Conservation (phyloP, 257 asterid species). For the Nicotiana noctiflora region DNA sequence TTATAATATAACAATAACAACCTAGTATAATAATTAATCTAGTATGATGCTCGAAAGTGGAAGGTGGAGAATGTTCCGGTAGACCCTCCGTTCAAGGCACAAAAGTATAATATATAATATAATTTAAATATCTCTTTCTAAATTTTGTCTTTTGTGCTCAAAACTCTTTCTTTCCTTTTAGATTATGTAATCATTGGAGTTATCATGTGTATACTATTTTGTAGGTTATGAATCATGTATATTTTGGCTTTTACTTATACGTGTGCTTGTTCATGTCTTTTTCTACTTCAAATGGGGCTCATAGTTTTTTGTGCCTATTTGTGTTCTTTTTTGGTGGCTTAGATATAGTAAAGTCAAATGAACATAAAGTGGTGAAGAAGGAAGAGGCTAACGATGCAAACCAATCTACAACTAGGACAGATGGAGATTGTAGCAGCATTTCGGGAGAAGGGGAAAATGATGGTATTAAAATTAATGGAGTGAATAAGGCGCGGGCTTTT, state of each 20-base stretch:
- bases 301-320: background rate
- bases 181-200: conserved; percentile 14
- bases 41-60: no score
- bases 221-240: background rate
- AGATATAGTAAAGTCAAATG: conserved; percentile 29
- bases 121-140: background rate
- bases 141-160: conserved; percentile 9
- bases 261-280: conserved; percentile 5
- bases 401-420: conserved; percentile 20
- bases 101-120: background rate
- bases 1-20: no score
- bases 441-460: conserved; percentile 13
- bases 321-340: conserved; percentile 16
- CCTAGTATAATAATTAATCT: no score
- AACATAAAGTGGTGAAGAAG: conserved; percentile 26
- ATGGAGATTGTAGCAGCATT: conserved; percentile 15
- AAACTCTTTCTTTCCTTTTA: background rate
- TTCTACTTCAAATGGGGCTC: conserved; percentile 4
- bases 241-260: conserved; percentile 10
- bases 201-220: background rate
- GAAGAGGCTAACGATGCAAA: conserved; percentile 23
- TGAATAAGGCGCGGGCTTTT: conserved; percentile 21
- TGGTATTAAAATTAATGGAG: background rate
- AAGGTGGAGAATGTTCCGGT: no score
- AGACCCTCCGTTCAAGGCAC: no score